These are phyloP conservation scores for Encephalitozoon intestinalis DNA, from an alignment of 371 early-diverging fungal species.

Conservation along the genomic window DNA sequence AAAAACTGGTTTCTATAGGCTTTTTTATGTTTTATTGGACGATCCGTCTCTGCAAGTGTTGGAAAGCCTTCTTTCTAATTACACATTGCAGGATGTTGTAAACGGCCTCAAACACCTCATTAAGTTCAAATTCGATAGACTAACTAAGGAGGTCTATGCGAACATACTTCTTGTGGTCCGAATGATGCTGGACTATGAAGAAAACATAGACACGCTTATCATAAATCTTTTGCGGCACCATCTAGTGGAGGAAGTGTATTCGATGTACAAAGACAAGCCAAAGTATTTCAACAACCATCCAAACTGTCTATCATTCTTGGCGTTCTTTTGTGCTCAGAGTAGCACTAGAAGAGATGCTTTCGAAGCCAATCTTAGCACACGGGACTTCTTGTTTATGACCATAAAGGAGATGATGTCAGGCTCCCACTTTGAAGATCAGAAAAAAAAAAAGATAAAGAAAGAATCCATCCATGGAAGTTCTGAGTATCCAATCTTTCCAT, in stretches of 20 bases:
- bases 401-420: background rate
- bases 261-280: conserved; percentile 13
- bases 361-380: background rate
- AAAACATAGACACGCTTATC: conserved; percentile 15
- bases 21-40: background rate
- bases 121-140: conserved; percentile 22
- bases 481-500: background rate
- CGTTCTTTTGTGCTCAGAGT: background rate
- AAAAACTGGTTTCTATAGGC: background rate
- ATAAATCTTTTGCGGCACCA: conserved; percentile 26
- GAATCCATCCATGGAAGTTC: no score
- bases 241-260: background rate
- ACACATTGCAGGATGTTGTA: background rate
- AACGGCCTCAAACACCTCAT: conserved; percentile 24
- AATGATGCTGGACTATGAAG: conserved; percentile 11
- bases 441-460: background rate
- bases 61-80: conserved; percentile 6
- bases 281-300: conserved; percentile 12
- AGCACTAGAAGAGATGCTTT: background rate
- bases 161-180: conserved; percentile 8
- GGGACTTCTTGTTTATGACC: background rate
- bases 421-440: background rate
- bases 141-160: background rate
- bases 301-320: background rate
- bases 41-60: background rate